Base-by-base conservation (phyloP, 1,284 basidiomycete genomes). In the Wallemia ichthyophaga region DNA sequence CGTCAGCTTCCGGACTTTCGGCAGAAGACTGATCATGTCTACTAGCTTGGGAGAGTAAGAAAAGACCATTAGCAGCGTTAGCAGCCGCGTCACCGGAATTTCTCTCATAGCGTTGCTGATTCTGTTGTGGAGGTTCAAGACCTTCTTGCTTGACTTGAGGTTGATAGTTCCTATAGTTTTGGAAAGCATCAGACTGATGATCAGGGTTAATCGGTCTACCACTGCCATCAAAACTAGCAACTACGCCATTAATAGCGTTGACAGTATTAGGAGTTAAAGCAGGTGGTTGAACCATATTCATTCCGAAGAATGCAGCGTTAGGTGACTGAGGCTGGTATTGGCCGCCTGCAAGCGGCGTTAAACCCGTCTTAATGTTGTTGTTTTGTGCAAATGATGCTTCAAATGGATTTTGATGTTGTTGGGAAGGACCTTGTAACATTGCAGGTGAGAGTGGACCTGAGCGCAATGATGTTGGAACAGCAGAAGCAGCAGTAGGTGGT, bases 361-460 rank as follows among this genome's bases (percentile, higher is more conserved):
- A 78, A 37, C 88, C 88, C 0, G 83, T 84, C 63, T 63, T 59
- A 27, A 69, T 68, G 17, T 69, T 68, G 19, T 25, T 7, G 55
- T 17, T 25, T 15, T 56, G 25, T 13, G 55, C 55, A 66, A 78
- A 75, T 21, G 76, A 77, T 5, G 77, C 78, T 57, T 85, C 75
- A 62, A 74, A 75, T 33, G 24, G 58, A 27, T 61, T 55, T 17
- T n/a, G n/a, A n/a, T 68, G 58, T 64, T 66, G 63, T 63, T 66
- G 64, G 67, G 82, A 79, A 1, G 89, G 89, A 17, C 85, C 89
- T 28, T 85, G 81, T 61, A 95, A 81, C 85, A 95, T 92, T 61
- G 91, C 89, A 33, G 91, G 89, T 5, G 83, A 87, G 37, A 95
- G 78, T 1, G 89, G 91, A 2, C 91, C 91, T 0, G 86, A 77